Evolutionary conservation across 2,329 filamentous ascomycete species (phyloP), one percentile per base, ranked within the genome.

Genomic region (Podosphaera xanthii): DNA sequence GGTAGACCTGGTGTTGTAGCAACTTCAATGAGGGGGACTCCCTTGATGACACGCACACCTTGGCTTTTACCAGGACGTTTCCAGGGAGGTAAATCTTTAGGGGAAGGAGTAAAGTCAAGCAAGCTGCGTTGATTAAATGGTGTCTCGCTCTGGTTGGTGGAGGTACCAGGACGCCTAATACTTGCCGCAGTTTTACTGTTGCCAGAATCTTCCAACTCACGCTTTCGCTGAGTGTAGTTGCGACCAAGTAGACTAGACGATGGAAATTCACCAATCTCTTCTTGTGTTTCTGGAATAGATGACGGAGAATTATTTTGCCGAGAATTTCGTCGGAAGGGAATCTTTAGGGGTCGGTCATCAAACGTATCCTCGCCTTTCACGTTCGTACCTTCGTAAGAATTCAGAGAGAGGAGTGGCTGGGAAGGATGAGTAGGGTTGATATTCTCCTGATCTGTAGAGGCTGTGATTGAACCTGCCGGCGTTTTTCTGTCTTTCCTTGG

Each of bases 41-140:
- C 73, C 2, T 67, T 64, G 0, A 72, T 69, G 3, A 70, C 70
- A 10, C 69, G 71, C n/a, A 76, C 69, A 30, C 73, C 74, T 52
- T 71, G 71, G 3, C 79, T 80, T 61, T 76, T 76, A 14, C 76
- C 73, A 56, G 77, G 76, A 54, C 73, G 74, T 58, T 73, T 70
- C 66, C 76, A 76, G 68, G 83, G 75, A 22, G 82, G 82, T 5
- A 82, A 76, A 62, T 85, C 82, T 57, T 77, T 74, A 66, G 83
- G 84, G 56, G 75, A 73, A 0, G 81, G 80, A 0, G 81, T 82
- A 48, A 88, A 74, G 65, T 86, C 84, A 36, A 89, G 71, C 4
- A 89, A 74, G 1, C 85, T 84, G 62, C 80, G 81, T 0, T 63
- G 65, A 31, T 61, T 60, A 4, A 38, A 53, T 33, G 4, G 5